Evolutionary conservation across 2,329 filamentous ascomycete species (phyloP), one percentile per base, ranked within the genome.

Genomic region (Cercospora brassicicola): DNA sequence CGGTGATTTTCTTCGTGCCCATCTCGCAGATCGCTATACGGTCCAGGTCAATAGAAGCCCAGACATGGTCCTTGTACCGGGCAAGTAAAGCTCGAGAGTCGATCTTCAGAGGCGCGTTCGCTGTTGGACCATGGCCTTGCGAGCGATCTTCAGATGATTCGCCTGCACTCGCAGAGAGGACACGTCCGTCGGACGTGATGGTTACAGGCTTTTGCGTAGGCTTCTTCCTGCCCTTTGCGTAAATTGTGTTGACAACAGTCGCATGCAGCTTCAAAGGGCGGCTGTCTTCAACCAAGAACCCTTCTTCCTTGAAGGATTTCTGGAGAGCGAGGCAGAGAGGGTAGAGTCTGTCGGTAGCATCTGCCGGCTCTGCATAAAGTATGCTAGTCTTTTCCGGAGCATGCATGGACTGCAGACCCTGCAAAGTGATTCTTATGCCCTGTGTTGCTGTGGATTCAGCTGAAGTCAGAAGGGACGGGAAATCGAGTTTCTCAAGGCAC

Each of bases 201-300:
- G 20, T 64, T 18, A 51, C 62, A 23, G 59, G 31, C 33, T 57
- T 59, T 20, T 67, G 62, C 59, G 76, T 57, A 56, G 74, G 73
- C 59, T 71, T 68, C 39, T 67, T 75, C 61, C 73, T 76, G 4
- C 78, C 79, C 75, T 84, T 87, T 53, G 88, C 88, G 77, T 97
- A 96, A 13, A 93, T 87, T 0, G 93, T 96, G 78, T 97, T 97
- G 61, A 95, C 81, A 3, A 97, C 82, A 0, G 94, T 97, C 18
- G 92, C 93, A 77, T 97, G 94, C 62, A 97, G 80, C 20, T 91
- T 85, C 69, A 97, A 78, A 6, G 88, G 86, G 64, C 92, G 82
- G 11, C 82, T 80, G 28, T 91, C 89, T 0, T 82, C 80, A 0
- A 83, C 76, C 75, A 93, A 81, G 9, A 91, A 78, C 1, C 84